phyloP scores from a whole-genome alignment of 768 basidiomycete genomes.

The Mycena crocata region DNA sequence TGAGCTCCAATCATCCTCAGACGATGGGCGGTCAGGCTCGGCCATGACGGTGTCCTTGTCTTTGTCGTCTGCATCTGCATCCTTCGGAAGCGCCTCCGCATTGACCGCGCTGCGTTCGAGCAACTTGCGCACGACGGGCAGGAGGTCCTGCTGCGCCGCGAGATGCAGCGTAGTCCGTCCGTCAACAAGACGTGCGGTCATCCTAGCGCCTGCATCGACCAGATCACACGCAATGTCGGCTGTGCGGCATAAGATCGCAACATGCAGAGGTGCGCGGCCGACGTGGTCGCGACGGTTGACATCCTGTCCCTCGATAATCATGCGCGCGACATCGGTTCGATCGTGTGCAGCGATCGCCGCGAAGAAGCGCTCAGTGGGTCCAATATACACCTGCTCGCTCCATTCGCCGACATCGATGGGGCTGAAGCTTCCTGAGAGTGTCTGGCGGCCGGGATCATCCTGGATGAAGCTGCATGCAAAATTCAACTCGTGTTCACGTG shows the following conservation, averaged over 20 bases:
- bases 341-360: slow-evolving; percentile 63
- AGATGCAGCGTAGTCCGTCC: slow-evolving; percentile 68
- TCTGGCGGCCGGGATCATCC: slow-evolving; percentile 72
- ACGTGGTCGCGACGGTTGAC: slow-evolving; percentile 70
- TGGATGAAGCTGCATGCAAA: slow-evolving; percentile 61
- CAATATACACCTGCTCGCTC: slow-evolving; percentile 71
- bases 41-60: slow-evolving; percentile 37
- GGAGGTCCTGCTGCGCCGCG: slow-evolving; percentile 61
- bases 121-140: slow-evolving; percentile 59
- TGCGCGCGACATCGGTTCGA: slow-evolving; percentile 48
- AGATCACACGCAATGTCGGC: slow-evolving; percentile 61
- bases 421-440: slow-evolving; percentile 71
- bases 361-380: slow-evolving; percentile 66
- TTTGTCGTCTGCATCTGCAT: slow-evolving; percentile 39
- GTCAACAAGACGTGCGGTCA: slow-evolving; percentile 67
- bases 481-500: background rate
- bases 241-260: slow-evolving; percentile 62
- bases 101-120: slow-evolving; percentile 61
- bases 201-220: slow-evolving; percentile 66
- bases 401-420: slow-evolving; percentile 77
- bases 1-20: slow-evolving; percentile 51
- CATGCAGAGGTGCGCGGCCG: slow-evolving; percentile 69
- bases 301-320: slow-evolving; percentile 58
- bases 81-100: slow-evolving; percentile 41
- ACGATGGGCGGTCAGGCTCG: slow-evolving; percentile 47